Conservation (phyloP, 768 basidiomycete species). For the Neoboletus brunneissimus region DNA sequence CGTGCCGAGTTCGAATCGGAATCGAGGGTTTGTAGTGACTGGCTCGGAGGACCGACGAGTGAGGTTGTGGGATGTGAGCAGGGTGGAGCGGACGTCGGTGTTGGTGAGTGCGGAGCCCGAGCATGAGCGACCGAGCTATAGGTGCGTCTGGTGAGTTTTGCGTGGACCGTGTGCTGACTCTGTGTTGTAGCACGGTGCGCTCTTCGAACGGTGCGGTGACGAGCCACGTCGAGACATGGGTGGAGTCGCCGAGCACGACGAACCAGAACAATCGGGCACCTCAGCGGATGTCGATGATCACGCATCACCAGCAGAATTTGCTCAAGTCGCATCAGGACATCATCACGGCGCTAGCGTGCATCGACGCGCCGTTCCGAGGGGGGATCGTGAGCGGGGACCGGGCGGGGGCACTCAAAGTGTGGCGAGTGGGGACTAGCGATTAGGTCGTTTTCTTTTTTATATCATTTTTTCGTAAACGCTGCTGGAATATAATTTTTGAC, state of each 20-base stretch:
- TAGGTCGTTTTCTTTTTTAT: slow-evolving; percentile 5
- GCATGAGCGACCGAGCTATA: slow-evolving; percentile 72
- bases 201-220: slow-evolving; percentile 44
- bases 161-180: slow-evolving; percentile 1
- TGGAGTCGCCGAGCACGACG: slow-evolving; percentile 38
- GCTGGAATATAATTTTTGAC: too few species aligned
- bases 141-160: slow-evolving; percentile 39
- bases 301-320: slow-evolving; percentile 79
- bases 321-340: slow-evolving; percentile 89
- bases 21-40: slow-evolving; percentile 74
- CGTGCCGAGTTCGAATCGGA: slow-evolving; percentile 37
- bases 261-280: slow-evolving; percentile 64
- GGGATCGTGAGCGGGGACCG: slow-evolving; percentile 92
- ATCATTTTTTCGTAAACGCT: too few species aligned
- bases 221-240: slow-evolving; percentile 65
- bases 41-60: slow-evolving; percentile 90
- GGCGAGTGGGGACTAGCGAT: slow-evolving; percentile 63
- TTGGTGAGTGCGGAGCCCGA: slow-evolving; percentile 79
- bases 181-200: slow-evolving; percentile 28
- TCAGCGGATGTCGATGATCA: slow-evolving; percentile 74
- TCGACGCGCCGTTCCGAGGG: slow-evolving; percentile 91
- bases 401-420: slow-evolving; percentile 87
- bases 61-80: slow-evolving; percentile 82
- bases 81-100: slow-evolving; percentile 68
- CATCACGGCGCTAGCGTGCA: slow-evolving; percentile 77